phyloP scores from a whole-genome alignment of 805 yeast genomes.

The Yarrowia sp. region DNA sequence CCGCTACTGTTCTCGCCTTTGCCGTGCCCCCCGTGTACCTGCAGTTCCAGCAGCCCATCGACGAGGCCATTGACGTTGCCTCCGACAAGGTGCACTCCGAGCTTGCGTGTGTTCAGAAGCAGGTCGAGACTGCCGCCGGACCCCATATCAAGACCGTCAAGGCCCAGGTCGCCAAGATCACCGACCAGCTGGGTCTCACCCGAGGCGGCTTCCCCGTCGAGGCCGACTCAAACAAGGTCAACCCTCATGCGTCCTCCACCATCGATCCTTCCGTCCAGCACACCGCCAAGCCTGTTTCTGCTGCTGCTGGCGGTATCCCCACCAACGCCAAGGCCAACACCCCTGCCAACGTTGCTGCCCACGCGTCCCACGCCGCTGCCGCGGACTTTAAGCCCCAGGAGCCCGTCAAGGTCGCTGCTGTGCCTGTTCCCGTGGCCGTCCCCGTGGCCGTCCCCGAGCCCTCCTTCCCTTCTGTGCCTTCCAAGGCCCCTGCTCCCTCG shows the following conservation, averaged over 20 bases:
- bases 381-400: conserved; percentile 7
- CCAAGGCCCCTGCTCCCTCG: conserved; percentile 7
- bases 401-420: conserved; percentile 18
- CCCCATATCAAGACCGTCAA: conserved; percentile 40
- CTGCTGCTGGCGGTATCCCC: conserved; percentile 26
- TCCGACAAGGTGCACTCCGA: conserved; percentile 35
- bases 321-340: background rate
- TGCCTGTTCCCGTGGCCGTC: conserved; percentile 21
- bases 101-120: conserved; percentile 31
- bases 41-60: conserved; percentile 73
- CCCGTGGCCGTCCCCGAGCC: conserved; percentile 27
- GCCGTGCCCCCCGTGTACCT: conserved; percentile 72
- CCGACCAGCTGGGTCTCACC: conserved; percentile 33
- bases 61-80: conserved; percentile 42
- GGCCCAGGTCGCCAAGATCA: conserved; percentile 32
- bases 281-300: conserved; percentile 28
- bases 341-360: conserved; percentile 27
- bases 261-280: conserved; percentile 27
- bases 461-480: conserved; percentile 16
- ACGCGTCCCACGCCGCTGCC: conserved; percentile 25
- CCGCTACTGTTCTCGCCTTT: conserved; percentile 61
- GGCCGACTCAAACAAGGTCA: conserved; percentile 31
- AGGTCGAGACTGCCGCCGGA: conserved; percentile 38
- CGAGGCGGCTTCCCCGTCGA: conserved; percentile 41
- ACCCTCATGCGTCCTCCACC: conserved; percentile 31